Percentiles rank a stretch among this genome's conserved stretches.
Conservation (phyloP, 345 rosid genomes). For the Gossypium longicalyx region DNA sequence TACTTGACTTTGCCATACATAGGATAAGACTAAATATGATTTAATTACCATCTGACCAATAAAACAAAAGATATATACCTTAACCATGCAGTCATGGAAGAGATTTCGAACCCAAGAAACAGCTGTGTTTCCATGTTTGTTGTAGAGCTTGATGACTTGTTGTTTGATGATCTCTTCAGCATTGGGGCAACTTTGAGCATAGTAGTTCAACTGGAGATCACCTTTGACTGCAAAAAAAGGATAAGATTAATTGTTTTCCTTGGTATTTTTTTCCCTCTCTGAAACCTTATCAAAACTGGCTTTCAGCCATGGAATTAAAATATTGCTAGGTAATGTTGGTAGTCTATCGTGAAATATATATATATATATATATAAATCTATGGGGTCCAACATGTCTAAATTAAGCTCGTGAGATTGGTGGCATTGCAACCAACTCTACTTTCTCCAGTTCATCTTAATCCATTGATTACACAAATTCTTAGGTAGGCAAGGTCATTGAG, state of each 20-base stretch:
- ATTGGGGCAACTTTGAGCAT: conserved; percentile 59
- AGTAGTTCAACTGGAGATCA: conserved; percentile 60
- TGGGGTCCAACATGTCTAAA: too few species aligned
- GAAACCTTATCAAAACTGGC: background rate
- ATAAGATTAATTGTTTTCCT: background rate
- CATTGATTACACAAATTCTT: too few species aligned
- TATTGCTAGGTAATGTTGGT: background rate
- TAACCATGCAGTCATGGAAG: conserved; percentile 76
- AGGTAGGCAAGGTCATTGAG: too few species aligned
- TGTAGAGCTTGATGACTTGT: conserved; percentile 55
- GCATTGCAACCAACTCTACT: too few species aligned
- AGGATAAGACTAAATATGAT: too few species aligned
- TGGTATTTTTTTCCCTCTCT: background rate
- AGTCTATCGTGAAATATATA: background rate
- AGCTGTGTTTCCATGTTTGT: conserved; percentile 82
- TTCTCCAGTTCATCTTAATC: too few species aligned
- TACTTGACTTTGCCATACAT: too few species aligned
- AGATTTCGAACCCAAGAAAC: conserved; percentile 90
- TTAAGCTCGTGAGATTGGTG: too few species aligned
- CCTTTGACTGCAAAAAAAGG: conserved; percentile 36
- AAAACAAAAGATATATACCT: conserved; percentile 27
- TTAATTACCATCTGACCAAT: background rate
- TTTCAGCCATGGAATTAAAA: background rate
- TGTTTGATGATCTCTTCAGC: conserved; percentile 78
- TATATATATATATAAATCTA: background rate